Conservation (phyloP, 495 filamentous ascomycete species). For the Hypoxylon crocopeplum region DNA sequence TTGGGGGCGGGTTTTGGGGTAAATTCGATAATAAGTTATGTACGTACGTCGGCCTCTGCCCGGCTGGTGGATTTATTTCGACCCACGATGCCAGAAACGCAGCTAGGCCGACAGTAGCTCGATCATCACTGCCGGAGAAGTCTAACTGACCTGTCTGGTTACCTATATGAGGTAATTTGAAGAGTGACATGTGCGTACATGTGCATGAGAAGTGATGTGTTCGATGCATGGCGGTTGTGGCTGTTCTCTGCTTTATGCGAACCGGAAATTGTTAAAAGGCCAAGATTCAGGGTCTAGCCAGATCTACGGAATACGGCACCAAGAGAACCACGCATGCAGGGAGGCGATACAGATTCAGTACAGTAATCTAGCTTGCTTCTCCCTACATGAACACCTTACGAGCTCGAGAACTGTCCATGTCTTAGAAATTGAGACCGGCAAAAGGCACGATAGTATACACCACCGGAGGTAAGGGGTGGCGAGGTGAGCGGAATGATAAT, state of each 20-base stretch:
- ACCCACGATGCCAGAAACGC: too few relatives aligned
- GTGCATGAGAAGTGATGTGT: conserved; percentile 18
- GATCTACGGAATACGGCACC: conserved; percentile 9
- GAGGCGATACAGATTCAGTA: neutral
- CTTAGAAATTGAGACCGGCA: too few relatives aligned
- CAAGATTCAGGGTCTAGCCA: conserved; percentile 17
- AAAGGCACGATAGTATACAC: too few relatives aligned
- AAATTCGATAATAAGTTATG: conserved; percentile 1
- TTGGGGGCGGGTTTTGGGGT: conserved; percentile 28
- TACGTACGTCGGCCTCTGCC: neutral
- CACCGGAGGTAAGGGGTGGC: too few relatives aligned
- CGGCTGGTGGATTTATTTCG: neutral
- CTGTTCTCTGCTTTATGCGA: neutral
- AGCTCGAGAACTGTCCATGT: neutral
- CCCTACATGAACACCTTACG: neutral
- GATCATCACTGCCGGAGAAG: neutral
- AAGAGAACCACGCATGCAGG: neutral
- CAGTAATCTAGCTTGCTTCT: conserved; percentile 2
- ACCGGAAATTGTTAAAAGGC: conserved; percentile 7
- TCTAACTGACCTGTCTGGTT: conserved; percentile 12
- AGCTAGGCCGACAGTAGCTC: neutral
- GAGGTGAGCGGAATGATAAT: too few relatives aligned
- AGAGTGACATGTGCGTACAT: too few relatives aligned
- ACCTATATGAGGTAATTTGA: neutral
- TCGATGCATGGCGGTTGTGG: conserved; percentile 3